These are phyloP conservation scores for Teunomyces barrocoloradensis DNA, from an alignment of 805 yeast species.

Conservation along the genomic window DNA sequence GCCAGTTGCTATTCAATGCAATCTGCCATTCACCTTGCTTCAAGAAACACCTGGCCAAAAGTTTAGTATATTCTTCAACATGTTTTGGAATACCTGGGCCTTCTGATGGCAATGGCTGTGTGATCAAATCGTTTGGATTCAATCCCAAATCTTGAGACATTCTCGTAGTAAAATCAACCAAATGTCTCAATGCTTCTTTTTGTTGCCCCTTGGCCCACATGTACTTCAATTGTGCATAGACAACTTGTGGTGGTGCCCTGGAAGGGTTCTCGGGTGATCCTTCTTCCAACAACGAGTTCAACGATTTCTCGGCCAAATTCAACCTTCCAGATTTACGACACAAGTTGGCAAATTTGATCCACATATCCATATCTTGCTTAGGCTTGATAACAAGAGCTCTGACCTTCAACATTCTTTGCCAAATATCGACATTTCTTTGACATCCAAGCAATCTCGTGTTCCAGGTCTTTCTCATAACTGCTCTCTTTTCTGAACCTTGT, in stretches of 20 bases:
- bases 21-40: slow-evolving; percentile 99
- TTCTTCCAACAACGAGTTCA: slow-evolving; percentile 74
- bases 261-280: slow-evolving; percentile 63
- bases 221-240: slow-evolving; percentile 92
- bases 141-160: slow-evolving; percentile 87
- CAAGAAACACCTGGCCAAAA: slow-evolving; percentile 89
- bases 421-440: slow-evolving; percentile 96
- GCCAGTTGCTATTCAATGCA: slow-evolving; percentile 76
- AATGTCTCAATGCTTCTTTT: slow-evolving; percentile 78
- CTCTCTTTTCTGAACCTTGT: slow-evolving; percentile 75
- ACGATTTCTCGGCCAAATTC: slow-evolving; percentile 88
- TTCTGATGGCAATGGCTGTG: slow-evolving; percentile 77
- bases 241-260: slow-evolving; percentile 93
- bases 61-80: slow-evolving; percentile 76
- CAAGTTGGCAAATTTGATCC: slow-evolving; percentile 96
- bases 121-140: slow-evolving; percentile 80
- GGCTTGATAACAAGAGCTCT: slow-evolving; percentile 92
- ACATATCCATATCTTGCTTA: slow-evolving; percentile 93
- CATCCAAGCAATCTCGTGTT: slow-evolving; percentile 88
- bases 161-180: slow-evolving; percentile 86
- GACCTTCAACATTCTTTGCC: slow-evolving; percentile 95
- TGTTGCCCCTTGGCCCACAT: slow-evolving; percentile 96
- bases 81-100: slow-evolving; percentile 71
- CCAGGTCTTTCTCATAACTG: slow-evolving; percentile 87
- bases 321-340: slow-evolving; percentile 92